phyloP scores from a whole-genome alignment of 805 yeast species.

The Wickerhamomyces xylosicus region DNA sequence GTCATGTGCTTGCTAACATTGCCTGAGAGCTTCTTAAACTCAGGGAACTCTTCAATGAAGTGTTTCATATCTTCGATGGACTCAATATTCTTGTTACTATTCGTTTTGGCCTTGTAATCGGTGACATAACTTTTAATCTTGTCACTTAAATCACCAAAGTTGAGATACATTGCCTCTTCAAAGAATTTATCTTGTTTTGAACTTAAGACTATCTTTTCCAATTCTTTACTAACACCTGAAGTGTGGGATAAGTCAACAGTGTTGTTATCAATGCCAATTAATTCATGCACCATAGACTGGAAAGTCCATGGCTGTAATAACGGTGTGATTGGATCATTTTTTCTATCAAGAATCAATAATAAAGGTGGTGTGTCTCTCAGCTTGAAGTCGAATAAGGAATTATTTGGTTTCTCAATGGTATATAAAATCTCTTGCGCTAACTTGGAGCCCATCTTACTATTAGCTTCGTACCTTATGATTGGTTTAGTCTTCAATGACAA shows the following conservation, averaged over 20 bases:
- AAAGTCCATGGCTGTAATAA: conserved; percentile 93
- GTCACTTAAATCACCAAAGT: conserved; percentile 93
- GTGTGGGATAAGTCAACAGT: conserved; percentile 56
- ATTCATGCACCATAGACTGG: conserved; percentile 94
- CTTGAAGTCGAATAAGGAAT: conserved; percentile 57
- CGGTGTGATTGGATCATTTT: conserved; percentile 90
- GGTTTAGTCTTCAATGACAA: conserved; percentile 74
- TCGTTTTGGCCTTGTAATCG: conserved; percentile 71
- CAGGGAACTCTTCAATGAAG: conserved; percentile 89
- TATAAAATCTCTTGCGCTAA: conserved; percentile 58
- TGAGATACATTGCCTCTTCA: conserved; percentile 71
- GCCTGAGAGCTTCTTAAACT: conserved; percentile 76
- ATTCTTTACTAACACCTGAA: conserved; percentile 46
- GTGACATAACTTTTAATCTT: conserved; percentile 76
- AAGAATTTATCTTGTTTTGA: conserved; percentile 70
- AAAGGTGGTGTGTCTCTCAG: conserved; percentile 59
- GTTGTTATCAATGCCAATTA: conserved; percentile 73
- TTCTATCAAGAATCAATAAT: conserved; percentile 69
- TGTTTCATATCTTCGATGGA: conserved; percentile 85
- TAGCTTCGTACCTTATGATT: conserved; percentile 64
- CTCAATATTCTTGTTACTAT: conserved; percentile 58
- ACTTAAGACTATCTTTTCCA: conserved; percentile 54
- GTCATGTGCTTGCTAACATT: conserved; percentile 91
- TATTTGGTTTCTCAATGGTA: conserved; percentile 41
- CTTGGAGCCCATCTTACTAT: conserved; percentile 52